These are phyloP conservation scores for Aspergillus ochraceus DNA, from an alignment of 2,329 filamentous ascomycete species.

Conservation along the genomic window DNA sequence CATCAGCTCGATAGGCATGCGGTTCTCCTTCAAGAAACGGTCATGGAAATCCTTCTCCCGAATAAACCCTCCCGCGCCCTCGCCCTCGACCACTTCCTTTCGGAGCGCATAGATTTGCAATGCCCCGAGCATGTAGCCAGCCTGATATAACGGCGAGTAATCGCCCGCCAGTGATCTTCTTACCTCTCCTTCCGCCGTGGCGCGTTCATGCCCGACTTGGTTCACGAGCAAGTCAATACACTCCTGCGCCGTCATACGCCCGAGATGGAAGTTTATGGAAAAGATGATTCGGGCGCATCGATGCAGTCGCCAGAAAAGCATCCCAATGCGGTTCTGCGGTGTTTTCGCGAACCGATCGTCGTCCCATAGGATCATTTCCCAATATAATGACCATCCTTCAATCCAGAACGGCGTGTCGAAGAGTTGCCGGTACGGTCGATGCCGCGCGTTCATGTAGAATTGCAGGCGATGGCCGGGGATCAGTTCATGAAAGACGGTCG, in stretches of 20 bases:
- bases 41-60: conserved; percentile 59
- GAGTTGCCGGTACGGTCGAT: conserved; percentile 51
- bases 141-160: conserved; percentile 60
- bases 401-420: conserved; percentile 61
- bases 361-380: conserved; percentile 61
- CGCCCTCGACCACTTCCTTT: conserved; percentile 47
- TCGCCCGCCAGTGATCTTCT: conserved; percentile 57
- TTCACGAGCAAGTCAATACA: conserved; percentile 59
- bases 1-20: conserved; percentile 27
- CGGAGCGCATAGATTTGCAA: conserved; percentile 56
- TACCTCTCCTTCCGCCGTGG: conserved; percentile 62
- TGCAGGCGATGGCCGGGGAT: conserved; percentile 54
- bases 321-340: conserved; percentile 56
- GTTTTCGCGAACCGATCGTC: conserved; percentile 52
- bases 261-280: conserved; percentile 59
- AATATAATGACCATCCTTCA: conserved; percentile 64
- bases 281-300: conserved; percentile 59
- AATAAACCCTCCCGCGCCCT: conserved; percentile 28
- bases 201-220: conserved; percentile 59
- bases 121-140: conserved; percentile 61
- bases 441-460: conserved; percentile 49
- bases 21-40: conserved; percentile 50
- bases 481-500: conserved; percentile 63
- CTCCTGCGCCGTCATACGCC: conserved; percentile 53
- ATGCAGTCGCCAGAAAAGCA: conserved; percentile 65